Conservation (phyloP, 257 asterid genomes). For the Jasminum sambac region DNA sequence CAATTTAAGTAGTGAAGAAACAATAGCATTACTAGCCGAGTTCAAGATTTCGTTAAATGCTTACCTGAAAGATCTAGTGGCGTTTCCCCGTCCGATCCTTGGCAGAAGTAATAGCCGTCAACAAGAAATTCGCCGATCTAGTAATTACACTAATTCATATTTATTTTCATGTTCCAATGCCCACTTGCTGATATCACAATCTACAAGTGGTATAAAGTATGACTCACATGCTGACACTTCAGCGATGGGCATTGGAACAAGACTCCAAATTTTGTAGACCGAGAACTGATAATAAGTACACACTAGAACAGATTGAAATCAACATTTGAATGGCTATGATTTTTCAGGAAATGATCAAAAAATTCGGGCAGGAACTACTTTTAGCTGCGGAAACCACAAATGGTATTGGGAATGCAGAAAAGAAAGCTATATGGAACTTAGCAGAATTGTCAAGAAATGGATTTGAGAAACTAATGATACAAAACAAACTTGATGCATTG, state of each 20-base stretch:
- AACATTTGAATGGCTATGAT: not conserved
- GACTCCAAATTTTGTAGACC: too few species aligned
- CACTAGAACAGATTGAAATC: not conserved
- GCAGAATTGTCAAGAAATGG: conserved; percentile 26
- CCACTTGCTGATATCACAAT: too few species aligned
- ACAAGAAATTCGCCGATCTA: conserved; percentile 30
- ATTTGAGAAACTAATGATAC: conserved; percentile 35
- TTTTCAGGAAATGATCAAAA: not conserved
- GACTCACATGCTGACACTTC: too few species aligned
- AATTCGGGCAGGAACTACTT: conserved; percentile 35
- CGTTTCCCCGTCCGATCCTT: conserved; percentile 47
- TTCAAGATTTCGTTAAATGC: conserved; percentile 40
- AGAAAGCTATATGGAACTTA: conserved; percentile 28
- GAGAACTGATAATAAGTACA: not conserved
- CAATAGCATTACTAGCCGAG: conserved; percentile 28
- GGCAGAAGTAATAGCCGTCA: conserved; percentile 41
- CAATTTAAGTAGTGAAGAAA: conserved; percentile 24
- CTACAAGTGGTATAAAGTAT: too few species aligned
- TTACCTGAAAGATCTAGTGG: conserved; percentile 36
- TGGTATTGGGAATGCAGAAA: conserved; percentile 35
- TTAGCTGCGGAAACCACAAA: conserved; percentile 44
- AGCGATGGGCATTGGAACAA: too few species aligned
- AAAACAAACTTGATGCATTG: conserved; percentile 41
- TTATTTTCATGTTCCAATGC: too few species aligned
- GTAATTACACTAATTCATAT: conserved; percentile 14